A percentile compares a stretch with the other conserved stretches of the same genome.
Conservation (phyloP, 306 rosid species). For the peach (Prunus persica) region DNA sequence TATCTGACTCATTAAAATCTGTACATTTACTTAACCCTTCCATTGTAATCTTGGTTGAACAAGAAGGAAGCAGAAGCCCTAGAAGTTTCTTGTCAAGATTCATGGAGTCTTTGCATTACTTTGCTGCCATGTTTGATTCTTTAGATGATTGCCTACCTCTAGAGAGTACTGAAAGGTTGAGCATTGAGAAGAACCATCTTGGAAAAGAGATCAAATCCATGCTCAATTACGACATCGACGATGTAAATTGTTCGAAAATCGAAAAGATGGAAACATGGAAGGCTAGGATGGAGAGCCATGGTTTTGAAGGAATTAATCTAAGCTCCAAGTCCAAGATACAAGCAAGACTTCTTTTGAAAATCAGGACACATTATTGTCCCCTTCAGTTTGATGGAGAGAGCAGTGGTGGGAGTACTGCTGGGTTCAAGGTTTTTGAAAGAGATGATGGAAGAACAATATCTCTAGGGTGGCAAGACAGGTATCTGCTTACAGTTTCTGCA, state of each 20-base stretch:
- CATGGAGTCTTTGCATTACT: conserved; percentile 63
- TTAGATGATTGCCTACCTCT: conserved; percentile 65
- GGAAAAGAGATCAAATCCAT: conserved; percentile 67
- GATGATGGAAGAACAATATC: conserved; percentile 69
- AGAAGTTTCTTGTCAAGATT: conserved; percentile 58
- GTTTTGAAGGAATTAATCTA: conserved; percentile 39
- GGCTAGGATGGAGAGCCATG: conserved; percentile 62
- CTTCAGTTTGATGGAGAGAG: conserved; percentile 52
- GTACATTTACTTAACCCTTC: conserved; percentile 57
- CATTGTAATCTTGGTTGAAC: conserved; percentile 54
- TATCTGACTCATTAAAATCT: conserved; percentile 62
- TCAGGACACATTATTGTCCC: conserved; percentile 65
- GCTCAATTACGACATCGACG: conserved; percentile 39
- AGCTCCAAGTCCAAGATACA: conserved; percentile 70
- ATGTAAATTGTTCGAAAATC: conserved; percentile 35
- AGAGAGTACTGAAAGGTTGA: conserved; percentile 60
- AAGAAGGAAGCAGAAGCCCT: conserved; percentile 50
- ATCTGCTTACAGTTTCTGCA: conserved; percentile 63
- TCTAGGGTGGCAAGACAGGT: conserved; percentile 79
- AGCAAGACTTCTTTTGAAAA: conserved; percentile 67
- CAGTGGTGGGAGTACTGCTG: conserved; percentile 45
- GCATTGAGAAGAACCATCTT: conserved; percentile 66
- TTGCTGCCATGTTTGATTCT: conserved; percentile 83
- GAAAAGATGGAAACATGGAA: conserved; percentile 67
- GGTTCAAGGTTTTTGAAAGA: conserved; percentile 72